phyloP scores from a whole-genome alignment of 352 stramenopile genomes.

The Pythium phragmitis region DNA sequence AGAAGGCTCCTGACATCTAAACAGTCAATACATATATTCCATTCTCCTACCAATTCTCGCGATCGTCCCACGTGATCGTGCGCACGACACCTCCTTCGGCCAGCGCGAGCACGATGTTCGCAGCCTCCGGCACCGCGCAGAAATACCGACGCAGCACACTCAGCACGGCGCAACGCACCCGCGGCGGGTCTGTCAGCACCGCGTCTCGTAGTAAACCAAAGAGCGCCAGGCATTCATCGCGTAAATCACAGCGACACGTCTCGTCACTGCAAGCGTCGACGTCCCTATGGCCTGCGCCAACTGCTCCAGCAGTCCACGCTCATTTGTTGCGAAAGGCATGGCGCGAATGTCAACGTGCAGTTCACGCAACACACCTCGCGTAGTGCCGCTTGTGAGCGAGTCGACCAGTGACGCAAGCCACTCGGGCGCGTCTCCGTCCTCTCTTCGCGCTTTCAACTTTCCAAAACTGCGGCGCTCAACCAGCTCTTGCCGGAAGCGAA shows the following conservation, averaged over 20 bases:
- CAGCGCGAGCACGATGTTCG: neutral
- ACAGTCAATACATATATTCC: conserved; percentile 32
- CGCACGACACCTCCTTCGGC: neutral
- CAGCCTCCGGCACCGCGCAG: neutral
- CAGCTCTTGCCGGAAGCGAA: too few species aligned
- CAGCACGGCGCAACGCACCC: neutral
- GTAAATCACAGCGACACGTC: neutral
- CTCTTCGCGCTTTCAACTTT: neutral
- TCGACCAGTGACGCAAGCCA: neutral
- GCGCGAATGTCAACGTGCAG: neutral
- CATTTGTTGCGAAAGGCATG: neutral
- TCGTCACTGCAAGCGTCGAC: neutral
- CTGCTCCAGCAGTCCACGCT: neutral
- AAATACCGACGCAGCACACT: neutral
- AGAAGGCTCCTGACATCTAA: conserved; percentile 30
- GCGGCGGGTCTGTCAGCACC: neutral
- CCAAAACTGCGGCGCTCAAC: too few species aligned
- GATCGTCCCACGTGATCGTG: neutral
- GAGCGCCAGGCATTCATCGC: neutral
- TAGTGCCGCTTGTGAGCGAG: neutral
- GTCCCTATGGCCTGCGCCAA: neutral
- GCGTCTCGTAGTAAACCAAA: neutral
- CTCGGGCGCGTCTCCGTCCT: neutral
- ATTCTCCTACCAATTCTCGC: too few species aligned
- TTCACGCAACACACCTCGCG: neutral